Evolutionary conservation across 208 protist genomes (phyloP).

Genomic region (Histomonas meleagridis): DNA sequence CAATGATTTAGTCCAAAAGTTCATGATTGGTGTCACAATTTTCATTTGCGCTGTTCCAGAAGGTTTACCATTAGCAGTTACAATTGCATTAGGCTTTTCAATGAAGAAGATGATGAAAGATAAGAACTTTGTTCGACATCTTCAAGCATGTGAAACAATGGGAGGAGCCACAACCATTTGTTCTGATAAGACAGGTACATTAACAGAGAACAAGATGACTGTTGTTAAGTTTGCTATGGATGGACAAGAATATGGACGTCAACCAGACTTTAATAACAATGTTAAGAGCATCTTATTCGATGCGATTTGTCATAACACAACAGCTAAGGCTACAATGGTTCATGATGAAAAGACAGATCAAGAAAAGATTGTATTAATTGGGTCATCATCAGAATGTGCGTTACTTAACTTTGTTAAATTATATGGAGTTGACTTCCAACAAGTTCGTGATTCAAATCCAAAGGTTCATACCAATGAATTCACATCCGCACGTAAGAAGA

Average conservation of each 20-base stretch:
- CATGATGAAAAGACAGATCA: neutral
- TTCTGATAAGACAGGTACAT: conserved; percentile 84
- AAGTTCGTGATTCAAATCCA: neutral
- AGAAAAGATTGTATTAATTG: neutral
- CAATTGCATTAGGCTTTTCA: conserved; percentile 73
- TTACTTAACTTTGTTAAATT: neutral
- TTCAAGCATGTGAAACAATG: conserved; percentile 56
- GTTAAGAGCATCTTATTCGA: neutral
- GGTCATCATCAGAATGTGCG: neutral
- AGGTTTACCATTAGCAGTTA: conserved; percentile 85
- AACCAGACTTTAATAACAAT: neutral
- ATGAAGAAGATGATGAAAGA: conserved; percentile 36
- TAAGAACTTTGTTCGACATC: conserved; percentile 25
- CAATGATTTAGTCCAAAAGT: conserved; percentile 42
- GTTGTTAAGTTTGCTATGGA: conserved; percentile 22
- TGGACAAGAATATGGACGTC: neutral
- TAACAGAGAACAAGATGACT: conserved; percentile 43
- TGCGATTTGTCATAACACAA: neutral
- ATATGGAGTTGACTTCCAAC: neutral
- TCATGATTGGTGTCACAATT: conserved; percentile 64
- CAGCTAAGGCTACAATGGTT: neutral
- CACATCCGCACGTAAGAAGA: neutral
- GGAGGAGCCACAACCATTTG: conserved; percentile 84
- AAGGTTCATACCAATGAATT: neutral
- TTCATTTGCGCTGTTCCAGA: conserved; percentile 87